Percentiles rank a stretch among this genome's conserved stretches.
Evolutionary conservation across 2,329 filamentous ascomycete species (phyloP).

Genomic region (Fusarium continuum): DNA sequence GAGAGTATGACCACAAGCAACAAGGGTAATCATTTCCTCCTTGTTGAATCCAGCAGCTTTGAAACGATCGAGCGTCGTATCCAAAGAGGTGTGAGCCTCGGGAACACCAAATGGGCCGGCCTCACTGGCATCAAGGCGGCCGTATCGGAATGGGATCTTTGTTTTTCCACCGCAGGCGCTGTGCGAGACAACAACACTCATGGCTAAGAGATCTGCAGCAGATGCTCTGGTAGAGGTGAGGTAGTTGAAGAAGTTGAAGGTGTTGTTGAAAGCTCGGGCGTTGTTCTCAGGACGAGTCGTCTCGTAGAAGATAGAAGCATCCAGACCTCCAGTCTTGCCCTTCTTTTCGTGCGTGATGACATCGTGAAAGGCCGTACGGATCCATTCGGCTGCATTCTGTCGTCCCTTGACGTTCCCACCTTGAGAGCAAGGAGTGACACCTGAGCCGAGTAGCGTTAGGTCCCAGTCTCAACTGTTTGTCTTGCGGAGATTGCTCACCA

Average conservation of each 20-base stretch:
- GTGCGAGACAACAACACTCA: slow-evolving; percentile 47
- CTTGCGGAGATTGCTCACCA: neutral
- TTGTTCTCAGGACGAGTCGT: slow-evolving; percentile 35
- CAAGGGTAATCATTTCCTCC: slow-evolving; percentile 49
- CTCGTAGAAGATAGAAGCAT: slow-evolving; percentile 42
- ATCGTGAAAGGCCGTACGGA: slow-evolving; percentile 43
- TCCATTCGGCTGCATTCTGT: slow-evolving; percentile 43
- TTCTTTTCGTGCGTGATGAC: slow-evolving; percentile 36
- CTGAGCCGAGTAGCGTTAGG: no score
- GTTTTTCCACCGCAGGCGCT: slow-evolving; percentile 52
- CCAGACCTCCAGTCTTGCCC: slow-evolving; percentile 37
- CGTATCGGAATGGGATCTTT: slow-evolving; percentile 44
- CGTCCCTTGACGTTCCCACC: slow-evolving; percentile 23
- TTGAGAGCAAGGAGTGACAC: slow-evolving; percentile 28
- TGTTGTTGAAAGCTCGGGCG: slow-evolving; percentile 38
- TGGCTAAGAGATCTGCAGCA: slow-evolving; percentile 46
- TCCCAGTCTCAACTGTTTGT: no score
- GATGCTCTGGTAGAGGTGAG: slow-evolving; percentile 12
- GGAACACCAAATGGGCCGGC: slow-evolving; percentile 46
- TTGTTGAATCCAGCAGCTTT: slow-evolving; percentile 46
- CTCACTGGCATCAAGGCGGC: slow-evolving; percentile 45
- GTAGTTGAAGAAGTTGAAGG: slow-evolving; percentile 47
- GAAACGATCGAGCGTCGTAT: slow-evolving; percentile 42
- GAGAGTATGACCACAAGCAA: slow-evolving; percentile 50
- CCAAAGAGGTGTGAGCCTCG: slow-evolving; percentile 43